A percentile compares a stretch with the other conserved stretches of the same genome.
phyloP scores from a whole-genome alignment of 2,329 filamentous ascomycete species.

The Pyrenophora tritici-repentis region DNA sequence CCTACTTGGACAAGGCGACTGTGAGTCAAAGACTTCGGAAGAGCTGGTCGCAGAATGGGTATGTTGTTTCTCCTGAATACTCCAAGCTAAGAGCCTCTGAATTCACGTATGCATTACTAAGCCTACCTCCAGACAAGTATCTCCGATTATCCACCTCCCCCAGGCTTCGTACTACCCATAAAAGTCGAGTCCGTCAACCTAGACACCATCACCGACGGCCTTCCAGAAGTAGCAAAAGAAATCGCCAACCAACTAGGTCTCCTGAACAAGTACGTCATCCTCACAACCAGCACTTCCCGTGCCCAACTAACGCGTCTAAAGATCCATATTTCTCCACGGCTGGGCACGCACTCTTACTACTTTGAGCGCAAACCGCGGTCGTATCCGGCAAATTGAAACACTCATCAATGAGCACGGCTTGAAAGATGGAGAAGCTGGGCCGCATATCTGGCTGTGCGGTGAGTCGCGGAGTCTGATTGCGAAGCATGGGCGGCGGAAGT shows the following conservation, averaged over 20 bases:
- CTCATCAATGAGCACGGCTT: slow-evolving; percentile 59
- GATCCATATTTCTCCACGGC: slow-evolving; percentile 71
- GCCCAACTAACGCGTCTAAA: no score
- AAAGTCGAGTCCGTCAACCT: slow-evolving; percentile 56
- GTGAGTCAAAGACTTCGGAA: slow-evolving; percentile 11
- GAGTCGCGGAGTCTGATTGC: slow-evolving; percentile 69
- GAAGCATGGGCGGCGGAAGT: slow-evolving; percentile 51
- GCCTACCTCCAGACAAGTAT: slow-evolving; percentile 31
- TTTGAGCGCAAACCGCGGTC: slow-evolving; percentile 71
- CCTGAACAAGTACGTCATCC: slow-evolving; percentile 57
- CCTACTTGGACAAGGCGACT: slow-evolving; percentile 57
- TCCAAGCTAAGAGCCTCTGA: no score
- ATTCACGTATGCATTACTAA: background rate
- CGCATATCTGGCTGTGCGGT: slow-evolving; percentile 67
- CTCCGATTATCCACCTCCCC: slow-evolving; percentile 61
- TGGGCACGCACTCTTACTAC: slow-evolving; percentile 69
- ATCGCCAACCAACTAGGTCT: slow-evolving; percentile 58
- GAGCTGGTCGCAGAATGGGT: slow-evolving; percentile 32
- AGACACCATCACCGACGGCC: slow-evolving; percentile 35
- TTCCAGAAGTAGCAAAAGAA: slow-evolving; percentile 54
- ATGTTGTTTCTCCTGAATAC: background rate
- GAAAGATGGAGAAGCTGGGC: slow-evolving; percentile 60
- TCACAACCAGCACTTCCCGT: no score
- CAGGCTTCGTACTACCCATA: slow-evolving; percentile 65
- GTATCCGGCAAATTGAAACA: slow-evolving; percentile 67